Evolutionary conservation across 2,329 filamentous ascomycete species (phyloP), one percentile per base, ranked within the genome.

Genomic region (Xylariaceae sp.): DNA sequence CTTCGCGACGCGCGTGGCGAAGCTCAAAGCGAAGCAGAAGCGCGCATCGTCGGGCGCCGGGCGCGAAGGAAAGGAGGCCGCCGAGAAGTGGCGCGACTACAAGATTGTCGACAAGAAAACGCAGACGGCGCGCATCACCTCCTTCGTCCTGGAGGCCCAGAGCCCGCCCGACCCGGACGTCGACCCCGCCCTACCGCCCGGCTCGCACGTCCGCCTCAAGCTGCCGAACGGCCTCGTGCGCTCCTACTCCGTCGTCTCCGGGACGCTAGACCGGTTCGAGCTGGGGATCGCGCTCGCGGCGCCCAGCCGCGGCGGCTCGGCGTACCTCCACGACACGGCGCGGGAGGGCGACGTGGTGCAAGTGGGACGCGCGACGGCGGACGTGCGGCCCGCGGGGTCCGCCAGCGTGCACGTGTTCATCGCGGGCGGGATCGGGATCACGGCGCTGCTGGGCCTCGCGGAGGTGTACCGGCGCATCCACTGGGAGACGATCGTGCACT

Each of bases 391-490:
- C 1, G 74, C 73, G 0, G 66, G 56, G 2, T 71, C 77, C 1
- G 82, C 82, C 7, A 83, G 81, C 60, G 76, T 81, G 48, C 85
- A 88, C 60, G 75, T 89, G 40, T 83, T 88, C 63, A 80, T 89
- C 26, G 84, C 79, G 0, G 86, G 83, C 9, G 87, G 86, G 0
- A 84, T 89, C 26, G 87, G 86, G 0, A 81, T 89, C 58, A 89
- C 87, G 1, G 86, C 86, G 0, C 89, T 89, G 60, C 65, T 89
- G 7, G 64, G 74, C 0, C 72, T 84, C 20, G 65, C 83, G 2
- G 71, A 79, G 47, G 50, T 26, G 1, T 77, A 77, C 56, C 66
- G 71, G 16, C 29, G 63, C 3, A 79, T 81, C 56, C 76, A 84
- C 64, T 80, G 72, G 67, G 77, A 79, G 53, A 79, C 77, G 40